These are phyloP conservation scores for Wickerhamomyces sp. DNA, from an alignment of 1,139 yeast species.

Conservation along the genomic window DNA sequence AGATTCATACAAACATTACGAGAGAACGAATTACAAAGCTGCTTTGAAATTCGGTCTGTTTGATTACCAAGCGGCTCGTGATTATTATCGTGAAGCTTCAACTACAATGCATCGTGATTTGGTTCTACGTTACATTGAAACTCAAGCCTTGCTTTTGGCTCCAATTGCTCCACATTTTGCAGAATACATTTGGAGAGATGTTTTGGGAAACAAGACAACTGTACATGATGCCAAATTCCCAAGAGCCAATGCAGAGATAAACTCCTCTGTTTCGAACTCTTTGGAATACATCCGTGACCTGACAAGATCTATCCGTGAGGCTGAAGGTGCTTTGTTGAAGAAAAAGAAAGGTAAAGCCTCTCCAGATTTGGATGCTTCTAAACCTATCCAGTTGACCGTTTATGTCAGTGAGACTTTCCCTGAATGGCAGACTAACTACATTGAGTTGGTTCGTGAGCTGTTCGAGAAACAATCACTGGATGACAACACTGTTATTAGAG, in stretches of 20 bases:
- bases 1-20: conserved; percentile 65
- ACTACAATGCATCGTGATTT: conserved; percentile 78
- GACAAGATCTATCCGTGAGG: conserved; percentile 83
- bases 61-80: conserved; percentile 93
- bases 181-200: conserved; percentile 82
- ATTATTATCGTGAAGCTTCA: conserved; percentile 84
- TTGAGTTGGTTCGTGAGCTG: conserved; percentile 76
- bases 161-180: conserved; percentile 97
- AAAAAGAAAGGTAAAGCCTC: conserved; percentile 79
- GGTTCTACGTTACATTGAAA: conserved; percentile 74
- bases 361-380: conserved; percentile 63
- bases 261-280: conserved; percentile 57
- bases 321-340: conserved; percentile 83
- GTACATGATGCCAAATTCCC: conserved; percentile 83
- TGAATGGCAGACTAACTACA: conserved; percentile 89
- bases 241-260: conserved; percentile 58
- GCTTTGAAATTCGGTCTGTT: conserved; percentile 90
- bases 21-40: conserved; percentile 72
- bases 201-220: conserved; percentile 54
- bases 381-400: conserved; percentile 68
- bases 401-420: conserved; percentile 84
- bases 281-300: conserved; percentile 73
- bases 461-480: conserved; percentile 59
- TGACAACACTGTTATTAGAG: conserved; percentile 57
- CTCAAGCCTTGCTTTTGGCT: conserved; percentile 76